These are phyloP conservation scores for Hypoxylon rickii DNA, from an alignment of 495 filamentous ascomycete genomes.

Conservation along the genomic window DNA sequence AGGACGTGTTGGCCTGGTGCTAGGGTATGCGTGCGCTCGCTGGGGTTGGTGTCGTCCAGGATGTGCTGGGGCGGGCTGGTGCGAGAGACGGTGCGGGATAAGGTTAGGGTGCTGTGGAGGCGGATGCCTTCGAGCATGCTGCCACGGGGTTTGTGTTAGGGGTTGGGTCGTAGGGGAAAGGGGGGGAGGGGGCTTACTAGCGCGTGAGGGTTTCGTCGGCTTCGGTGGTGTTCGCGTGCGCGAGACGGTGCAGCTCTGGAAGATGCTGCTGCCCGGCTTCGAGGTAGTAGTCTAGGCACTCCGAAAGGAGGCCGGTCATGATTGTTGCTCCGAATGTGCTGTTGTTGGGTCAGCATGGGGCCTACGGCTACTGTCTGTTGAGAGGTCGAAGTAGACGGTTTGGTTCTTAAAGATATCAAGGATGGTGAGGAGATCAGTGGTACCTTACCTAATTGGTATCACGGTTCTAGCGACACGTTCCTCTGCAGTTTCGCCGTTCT, in stretches of 20 bases:
- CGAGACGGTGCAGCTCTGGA: slow-evolving; percentile 59
- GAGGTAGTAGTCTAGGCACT: slow-evolving; percentile 75
- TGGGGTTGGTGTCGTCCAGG: slow-evolving; percentile 55
- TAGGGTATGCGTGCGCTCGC: slow-evolving; percentile 25
- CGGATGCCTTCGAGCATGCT: slow-evolving; percentile 63
- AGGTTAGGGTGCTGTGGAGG: slow-evolving; percentile 62
- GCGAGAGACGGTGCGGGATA: slow-evolving; percentile 51
- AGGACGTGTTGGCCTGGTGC: slow-evolving; percentile 41
- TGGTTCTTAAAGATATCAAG: too few relatives aligned
- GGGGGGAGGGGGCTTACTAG: slow-evolving; percentile 30
- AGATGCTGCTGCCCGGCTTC: slow-evolving; percentile 58
- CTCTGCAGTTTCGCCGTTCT: slow-evolving; percentile 60
- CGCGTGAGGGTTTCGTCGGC: slow-evolving; percentile 36
- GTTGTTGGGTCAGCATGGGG: too few relatives aligned
- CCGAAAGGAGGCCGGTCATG: slow-evolving; percentile 58
- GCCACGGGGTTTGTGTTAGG: slow-evolving; percentile 23
- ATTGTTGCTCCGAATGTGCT: slow-evolving; percentile 20
- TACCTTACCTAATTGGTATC: slow-evolving; percentile 54
- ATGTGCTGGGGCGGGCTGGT: slow-evolving; percentile 49
- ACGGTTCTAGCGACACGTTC: slow-evolving; percentile 70
- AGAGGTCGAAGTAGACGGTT: too few relatives aligned
- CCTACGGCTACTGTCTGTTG: too few relatives aligned
- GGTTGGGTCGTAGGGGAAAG: background rate
- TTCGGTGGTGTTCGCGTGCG: slow-evolving; percentile 30
- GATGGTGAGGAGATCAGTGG: background rate